Percentiles rank a stretch among this genome's conserved stretches.
phyloP scores from a whole-genome alignment of 106 monocot genomes.

The Phalaenopsis aphrodite region DNA sequence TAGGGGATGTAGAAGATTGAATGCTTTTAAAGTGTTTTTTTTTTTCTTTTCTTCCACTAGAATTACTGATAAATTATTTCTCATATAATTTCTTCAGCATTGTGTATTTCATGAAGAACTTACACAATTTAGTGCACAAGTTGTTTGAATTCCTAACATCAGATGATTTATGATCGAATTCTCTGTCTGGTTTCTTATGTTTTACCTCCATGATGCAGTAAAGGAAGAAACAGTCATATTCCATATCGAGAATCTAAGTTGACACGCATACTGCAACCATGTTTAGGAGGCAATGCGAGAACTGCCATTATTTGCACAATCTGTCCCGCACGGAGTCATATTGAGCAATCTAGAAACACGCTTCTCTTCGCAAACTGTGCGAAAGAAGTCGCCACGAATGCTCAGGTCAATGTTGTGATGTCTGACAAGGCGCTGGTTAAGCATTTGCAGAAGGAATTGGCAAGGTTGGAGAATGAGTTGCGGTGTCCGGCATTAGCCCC shows the following conservation, averaged over 20 bases:
- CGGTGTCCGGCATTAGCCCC: slow-evolving; percentile 36
- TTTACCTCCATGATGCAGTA: slow-evolving; percentile 41
- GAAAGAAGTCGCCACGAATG: slow-evolving; percentile 85
- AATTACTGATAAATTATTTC: too few relatives aligned
- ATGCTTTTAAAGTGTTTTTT: not conserved
- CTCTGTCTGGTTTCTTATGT: not conserved
- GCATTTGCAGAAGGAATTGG: slow-evolving; percentile 87
- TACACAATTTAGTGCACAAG: not conserved
- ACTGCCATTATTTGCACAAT: slow-evolving; percentile 98
- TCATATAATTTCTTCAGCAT: not conserved
- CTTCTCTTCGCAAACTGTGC: slow-evolving; percentile 98
- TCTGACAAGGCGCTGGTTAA: slow-evolving; percentile 93
- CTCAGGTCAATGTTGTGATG: slow-evolving; percentile 94
- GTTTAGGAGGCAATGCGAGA: slow-evolving; percentile 89
- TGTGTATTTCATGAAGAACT: not conserved
- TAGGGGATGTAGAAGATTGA: not conserved
- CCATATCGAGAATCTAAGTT: slow-evolving; percentile 98
- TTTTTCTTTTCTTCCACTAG: too few relatives aligned
- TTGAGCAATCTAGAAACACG: slow-evolving; percentile 89
- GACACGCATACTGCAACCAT: slow-evolving; percentile 87
- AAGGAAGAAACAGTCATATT: slow-evolving; percentile 80
- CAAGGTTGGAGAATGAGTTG: slow-evolving; percentile 80
- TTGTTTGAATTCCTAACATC: too few relatives aligned
- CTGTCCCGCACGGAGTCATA: slow-evolving; percentile 79
- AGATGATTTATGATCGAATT: too few relatives aligned